Percentiles rank a stretch among this genome's conserved stretches.
phyloP scores from a whole-genome alignment of 1,139 yeast genomes.

The Geotrichum klebahnii region DNA sequence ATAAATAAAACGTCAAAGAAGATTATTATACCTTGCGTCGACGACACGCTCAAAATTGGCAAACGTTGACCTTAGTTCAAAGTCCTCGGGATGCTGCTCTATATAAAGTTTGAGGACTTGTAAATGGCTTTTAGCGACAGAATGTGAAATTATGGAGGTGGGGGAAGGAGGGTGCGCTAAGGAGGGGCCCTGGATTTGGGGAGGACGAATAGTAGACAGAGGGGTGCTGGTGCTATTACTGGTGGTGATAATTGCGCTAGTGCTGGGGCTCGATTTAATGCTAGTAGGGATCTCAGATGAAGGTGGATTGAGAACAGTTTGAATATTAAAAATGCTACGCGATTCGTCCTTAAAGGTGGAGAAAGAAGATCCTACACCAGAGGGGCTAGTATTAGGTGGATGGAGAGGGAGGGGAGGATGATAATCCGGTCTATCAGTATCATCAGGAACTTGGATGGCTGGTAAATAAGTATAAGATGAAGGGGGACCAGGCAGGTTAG shows the following conservation, averaged over 20 bases:
- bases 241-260: neutral
- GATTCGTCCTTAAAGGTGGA: no score
- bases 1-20: no score
- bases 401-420: no score
- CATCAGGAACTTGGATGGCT: no score
- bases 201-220: neutral
- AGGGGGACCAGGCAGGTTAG: no score
- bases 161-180: constrained; percentile 2
- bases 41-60: constrained; percentile 1
- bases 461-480: no score
- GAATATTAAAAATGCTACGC: no score
- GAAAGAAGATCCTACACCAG: no score
- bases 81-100: constrained; percentile 3
- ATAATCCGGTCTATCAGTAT: no score
- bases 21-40: neutral
- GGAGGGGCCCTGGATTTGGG: neutral
- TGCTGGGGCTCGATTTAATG: neutral
- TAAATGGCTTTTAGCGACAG: constrained; percentile 7
- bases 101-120: constrained; percentile 1
- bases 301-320: no score
- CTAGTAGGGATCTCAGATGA: neutral
- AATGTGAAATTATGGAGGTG: neutral
- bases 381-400: no score
- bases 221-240: neutral
- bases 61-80: neutral